Base-by-base conservation (phyloP, 305 asterid species). In the Euphrasia arctica region DNA sequence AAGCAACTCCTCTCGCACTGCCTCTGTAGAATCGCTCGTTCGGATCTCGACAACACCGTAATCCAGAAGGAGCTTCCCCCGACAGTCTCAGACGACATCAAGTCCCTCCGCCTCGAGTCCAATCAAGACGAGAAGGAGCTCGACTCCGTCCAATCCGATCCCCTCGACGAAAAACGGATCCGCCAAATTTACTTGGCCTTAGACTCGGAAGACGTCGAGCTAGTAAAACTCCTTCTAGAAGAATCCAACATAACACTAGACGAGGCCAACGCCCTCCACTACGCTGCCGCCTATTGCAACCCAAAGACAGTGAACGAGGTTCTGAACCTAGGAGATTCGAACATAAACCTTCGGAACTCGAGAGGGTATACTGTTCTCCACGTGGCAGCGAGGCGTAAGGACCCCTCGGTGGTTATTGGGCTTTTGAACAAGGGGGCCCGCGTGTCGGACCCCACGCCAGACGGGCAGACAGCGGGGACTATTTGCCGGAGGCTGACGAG, bases 251-350 rank as follows among this genome's bases (percentile, higher is more conserved):
- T 82, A 75, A 75, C 88, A 31, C 57, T 87, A 52, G 83, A 87
- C 55, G 67, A 54, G 43, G 85, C 90, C 12, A 73, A 48, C 58
- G 90, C 87, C 4, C 92, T 87, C 42, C 90, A 87, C 61, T 85
- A 87, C 51, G 88, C 85, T 3, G 87, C 87, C 36, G 82, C 90
- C 6, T 87, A 82, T 69, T 87, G 95, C 41, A 81, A 77, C 27
- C 63, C 84, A 4, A 83, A 87, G 70, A 78, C 83, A 28, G 72
- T 83, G n/a, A 72, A 71, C 2, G 88, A 87, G 77, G 77, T 87
- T 61, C 77, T 79, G 27, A 61, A 47, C 62, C 50, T 87, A 66
- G 79, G 77, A 34, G 64, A 63, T 27, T 82, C 82, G 10, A 65
- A 85, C 25, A 63, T 85, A 57, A 83, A 83, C 80, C 88, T 83